phyloP scores from a whole-genome alignment of 2,329 filamentous ascomycete species.

The Beauveria australis region DNA sequence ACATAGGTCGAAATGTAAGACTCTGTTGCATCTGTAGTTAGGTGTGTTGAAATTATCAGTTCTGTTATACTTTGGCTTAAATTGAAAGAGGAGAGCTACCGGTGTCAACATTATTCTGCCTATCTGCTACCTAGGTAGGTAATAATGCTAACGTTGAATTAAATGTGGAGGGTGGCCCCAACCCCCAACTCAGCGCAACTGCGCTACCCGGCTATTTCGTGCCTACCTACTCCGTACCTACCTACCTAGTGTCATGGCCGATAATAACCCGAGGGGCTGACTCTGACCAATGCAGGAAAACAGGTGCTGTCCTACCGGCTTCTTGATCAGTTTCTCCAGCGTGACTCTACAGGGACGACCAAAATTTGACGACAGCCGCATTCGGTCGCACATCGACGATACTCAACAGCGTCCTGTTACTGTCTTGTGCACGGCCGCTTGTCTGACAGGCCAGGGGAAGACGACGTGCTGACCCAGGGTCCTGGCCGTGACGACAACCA shows the following conservation, averaged over 20 bases:
- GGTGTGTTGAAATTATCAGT: background rate
- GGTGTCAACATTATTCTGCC: too few species aligned
- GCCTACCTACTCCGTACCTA: background rate
- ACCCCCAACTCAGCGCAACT: background rate
- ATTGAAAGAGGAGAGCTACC: too few species aligned
- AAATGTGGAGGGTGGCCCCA: background rate
- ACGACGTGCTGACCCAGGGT: background rate
- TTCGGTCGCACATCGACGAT: background rate
- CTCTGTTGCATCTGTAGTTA: background rate
- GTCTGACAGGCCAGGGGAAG: constrained; percentile 5
- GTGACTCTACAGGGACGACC: background rate
- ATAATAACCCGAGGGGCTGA: constrained; percentile 11
- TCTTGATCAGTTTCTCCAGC: background rate
- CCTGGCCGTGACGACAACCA: constrained; percentile 4
- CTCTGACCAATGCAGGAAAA: constrained; percentile 1
- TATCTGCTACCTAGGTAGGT: too few species aligned
- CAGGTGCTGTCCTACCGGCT: background rate
- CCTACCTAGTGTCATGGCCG: constrained; percentile 8
- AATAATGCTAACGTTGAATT: background rate
- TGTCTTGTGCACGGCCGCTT: background rate
- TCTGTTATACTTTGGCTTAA: background rate
- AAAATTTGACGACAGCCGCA: background rate
- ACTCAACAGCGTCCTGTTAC: background rate
- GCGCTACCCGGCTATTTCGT: background rate
- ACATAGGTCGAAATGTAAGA: constrained; percentile 9